A percentile compares a stretch with the other conserved stretches of the same genome.
phyloP scores from a whole-genome alignment of 2,329 filamentous ascomycete species.

The Fusarium humuli region DNA sequence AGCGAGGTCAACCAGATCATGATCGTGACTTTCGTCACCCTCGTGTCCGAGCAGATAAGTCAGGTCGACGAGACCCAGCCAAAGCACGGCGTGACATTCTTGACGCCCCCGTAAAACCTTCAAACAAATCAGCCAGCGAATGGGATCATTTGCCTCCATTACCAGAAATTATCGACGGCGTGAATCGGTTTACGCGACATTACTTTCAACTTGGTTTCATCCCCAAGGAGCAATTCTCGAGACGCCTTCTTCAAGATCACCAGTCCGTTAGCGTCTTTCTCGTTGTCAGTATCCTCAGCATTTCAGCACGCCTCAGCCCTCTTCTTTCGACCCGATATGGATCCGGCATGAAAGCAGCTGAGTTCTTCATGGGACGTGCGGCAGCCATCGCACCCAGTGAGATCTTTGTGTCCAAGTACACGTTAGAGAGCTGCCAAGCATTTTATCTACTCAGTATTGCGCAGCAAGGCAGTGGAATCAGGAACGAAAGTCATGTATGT shows the following conservation, averaged over 20 bases:
- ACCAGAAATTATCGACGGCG: constrained; percentile 62
- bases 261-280: constrained; percentile 66
- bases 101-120: constrained; percentile 45
- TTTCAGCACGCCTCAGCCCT: constrained; percentile 67
- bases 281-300: constrained; percentile 65
- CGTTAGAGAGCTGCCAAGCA: constrained; percentile 66
- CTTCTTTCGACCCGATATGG: constrained; percentile 61
- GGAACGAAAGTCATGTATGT: constrained; percentile 66
- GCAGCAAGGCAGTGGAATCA: constrained; percentile 67
- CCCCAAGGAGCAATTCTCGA: constrained; percentile 63
- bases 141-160: constrained; percentile 65
- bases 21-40: constrained; percentile 69
- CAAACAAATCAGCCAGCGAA: constrained; percentile 49
- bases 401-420: constrained; percentile 60
- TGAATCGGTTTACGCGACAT: constrained; percentile 64
- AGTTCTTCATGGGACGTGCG: constrained; percentile 65
- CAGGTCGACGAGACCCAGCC: constrained; percentile 53
- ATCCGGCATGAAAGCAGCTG: constrained; percentile 62
- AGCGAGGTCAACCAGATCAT: constrained; percentile 64
- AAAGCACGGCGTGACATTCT: constrained; percentile 53
- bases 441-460: constrained; percentile 70
- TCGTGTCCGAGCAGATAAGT: constrained; percentile 62
- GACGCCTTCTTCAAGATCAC: constrained; percentile 59
- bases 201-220: constrained; percentile 72
- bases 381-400: constrained; percentile 61